Base-by-base conservation (phyloP, 1,284 basidiomycete genomes). In the Microbotryum violaceum region DNA sequence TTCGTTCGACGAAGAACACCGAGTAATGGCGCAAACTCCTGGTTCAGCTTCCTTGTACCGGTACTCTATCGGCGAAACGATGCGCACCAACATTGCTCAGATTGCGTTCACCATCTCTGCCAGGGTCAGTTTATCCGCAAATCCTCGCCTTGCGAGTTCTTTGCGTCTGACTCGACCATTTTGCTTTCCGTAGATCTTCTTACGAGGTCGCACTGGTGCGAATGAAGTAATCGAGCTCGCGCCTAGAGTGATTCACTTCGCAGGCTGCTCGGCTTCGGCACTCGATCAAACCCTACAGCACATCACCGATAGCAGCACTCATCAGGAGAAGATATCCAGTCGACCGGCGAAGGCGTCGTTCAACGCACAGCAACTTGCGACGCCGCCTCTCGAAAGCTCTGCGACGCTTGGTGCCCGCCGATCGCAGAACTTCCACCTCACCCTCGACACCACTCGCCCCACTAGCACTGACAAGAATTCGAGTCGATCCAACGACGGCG, bases 61-160 rank as follows among this genome's bases (percentile, higher is more conserved):
- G 3, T 70, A 68, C 49, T 62, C 64, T 49, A 27, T 67, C 25
- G 70, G 70, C 27, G 70, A 71, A 45, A 65, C 66, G 37, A 59
- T 64, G 25, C 31, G 49, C 45, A 67, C 58, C 48, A 50, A 48
- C 20, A 23, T 54, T 12, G 56, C 57, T 25, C 8, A 25, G 2
- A 45, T 64, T 6, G 10, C n/a, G 3, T 69, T 67, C 44, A 33
- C 56, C 12, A 47, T 69, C n/a, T 42, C 51, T 2, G 55, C 54
- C 23, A 54, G 54, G 51, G 67, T 66, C 49, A 25, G 67, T 57
- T 37, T 18, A 31, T 9, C 8, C 8, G 31, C 31, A 10, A 31
- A 9, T 6, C 31, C 31, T 31, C 31, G 31, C 31, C 31, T 10
- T 31, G 31, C 9, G 2, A 9, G n/a, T 33, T 51, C 49, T 6